These are phyloP conservation scores for Colletotrichum sp. DNA, from an alignment of 2,329 filamentous ascomycete species.

Conservation along the genomic window DNA sequence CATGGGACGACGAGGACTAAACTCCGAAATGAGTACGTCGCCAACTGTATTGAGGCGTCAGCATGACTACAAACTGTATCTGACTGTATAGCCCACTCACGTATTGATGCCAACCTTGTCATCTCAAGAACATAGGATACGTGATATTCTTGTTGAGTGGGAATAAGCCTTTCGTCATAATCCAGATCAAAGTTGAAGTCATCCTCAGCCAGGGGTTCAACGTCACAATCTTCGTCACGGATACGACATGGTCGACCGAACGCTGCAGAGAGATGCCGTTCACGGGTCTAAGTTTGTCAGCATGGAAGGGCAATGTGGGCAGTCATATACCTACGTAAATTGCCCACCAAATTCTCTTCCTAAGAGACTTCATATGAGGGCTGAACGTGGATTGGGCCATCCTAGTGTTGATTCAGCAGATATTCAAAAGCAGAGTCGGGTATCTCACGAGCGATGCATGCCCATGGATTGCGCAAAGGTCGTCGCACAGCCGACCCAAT, in stretches of 20 bases:
- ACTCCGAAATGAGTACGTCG: neutral
- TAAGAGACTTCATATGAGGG: neutral
- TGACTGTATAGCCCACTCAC: slow-evolving; percentile 10
- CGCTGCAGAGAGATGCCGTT: slow-evolving; percentile 39
- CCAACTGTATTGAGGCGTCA: neutral
- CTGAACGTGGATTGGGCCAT: neutral
- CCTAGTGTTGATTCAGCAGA: neutral
- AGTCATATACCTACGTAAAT: slow-evolving; percentile 1
- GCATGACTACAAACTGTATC: neutral
- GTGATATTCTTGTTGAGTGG: slow-evolving; percentile 31
- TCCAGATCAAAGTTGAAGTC: slow-evolving; percentile 36
- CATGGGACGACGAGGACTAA: neutral
- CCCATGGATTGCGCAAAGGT: slow-evolving; percentile 10
- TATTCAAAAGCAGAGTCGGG: neutral
- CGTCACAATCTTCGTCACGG: slow-evolving; percentile 42
- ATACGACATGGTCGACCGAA: slow-evolving; percentile 40
- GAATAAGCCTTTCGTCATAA: slow-evolving; percentile 3
- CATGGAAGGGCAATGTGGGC: fast-evolving
- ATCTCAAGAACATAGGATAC: slow-evolving; percentile 40
- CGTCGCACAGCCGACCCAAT: slow-evolving; percentile 9
- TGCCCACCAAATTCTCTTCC: slow-evolving; percentile 5
- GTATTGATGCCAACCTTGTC: slow-evolving; percentile 37
- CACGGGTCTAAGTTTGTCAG: slow-evolving; percentile 23
- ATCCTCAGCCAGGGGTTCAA: slow-evolving; percentile 33
- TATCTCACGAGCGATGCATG: slow-evolving; percentile 2